A percentile compares a stretch with the other conserved stretches of the same genome.
Evolutionary conservation across 371 early-diverging fungal genomes (phyloP).

Genomic region (Saksenaea oblongispora): DNA sequence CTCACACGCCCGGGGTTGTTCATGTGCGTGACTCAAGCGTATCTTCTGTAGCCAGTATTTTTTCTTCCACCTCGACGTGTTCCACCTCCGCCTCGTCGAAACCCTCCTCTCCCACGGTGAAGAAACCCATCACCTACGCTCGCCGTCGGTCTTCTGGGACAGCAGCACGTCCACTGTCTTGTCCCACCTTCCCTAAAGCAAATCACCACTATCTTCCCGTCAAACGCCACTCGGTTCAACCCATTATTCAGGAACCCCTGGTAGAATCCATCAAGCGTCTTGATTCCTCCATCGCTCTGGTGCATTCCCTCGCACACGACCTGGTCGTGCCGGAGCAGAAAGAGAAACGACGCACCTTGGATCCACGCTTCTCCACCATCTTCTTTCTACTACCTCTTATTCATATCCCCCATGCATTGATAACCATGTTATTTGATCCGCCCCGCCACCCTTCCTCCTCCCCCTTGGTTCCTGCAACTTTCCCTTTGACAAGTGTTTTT

Average conservation of each 20-base stretch:
- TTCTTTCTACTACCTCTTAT: constrained; percentile 23
- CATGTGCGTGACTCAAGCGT: neutral
- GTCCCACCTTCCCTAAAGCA: constrained; percentile 3
- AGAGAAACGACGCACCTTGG: neutral
- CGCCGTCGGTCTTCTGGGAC: neutral
- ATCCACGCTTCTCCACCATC: neutral
- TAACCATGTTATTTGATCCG: constrained; percentile 24
- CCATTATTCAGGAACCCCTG: constrained; percentile 20
- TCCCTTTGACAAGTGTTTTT: constrained; percentile 8
- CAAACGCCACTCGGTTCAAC: neutral
- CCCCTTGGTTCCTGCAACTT: neutral
- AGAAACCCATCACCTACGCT: neutral
- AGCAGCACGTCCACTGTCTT: constrained; percentile 3
- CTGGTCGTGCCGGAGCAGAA: constrained; percentile 16
- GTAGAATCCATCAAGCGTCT: constrained; percentile 43
- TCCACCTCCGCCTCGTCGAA: neutral
- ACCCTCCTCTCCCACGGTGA: neutral
- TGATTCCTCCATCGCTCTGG: constrained; percentile 47
- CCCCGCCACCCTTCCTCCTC: constrained; percentile 10
- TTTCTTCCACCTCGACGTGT: neutral
- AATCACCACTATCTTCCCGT: neutral
- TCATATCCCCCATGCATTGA: constrained; percentile 28
- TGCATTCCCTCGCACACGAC: constrained; percentile 49
- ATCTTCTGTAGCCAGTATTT: neutral
- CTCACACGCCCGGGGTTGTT: neutral